phyloP scores from a whole-genome alignment of 768 basidiomycete species.

The Agrocybe pediades region DNA sequence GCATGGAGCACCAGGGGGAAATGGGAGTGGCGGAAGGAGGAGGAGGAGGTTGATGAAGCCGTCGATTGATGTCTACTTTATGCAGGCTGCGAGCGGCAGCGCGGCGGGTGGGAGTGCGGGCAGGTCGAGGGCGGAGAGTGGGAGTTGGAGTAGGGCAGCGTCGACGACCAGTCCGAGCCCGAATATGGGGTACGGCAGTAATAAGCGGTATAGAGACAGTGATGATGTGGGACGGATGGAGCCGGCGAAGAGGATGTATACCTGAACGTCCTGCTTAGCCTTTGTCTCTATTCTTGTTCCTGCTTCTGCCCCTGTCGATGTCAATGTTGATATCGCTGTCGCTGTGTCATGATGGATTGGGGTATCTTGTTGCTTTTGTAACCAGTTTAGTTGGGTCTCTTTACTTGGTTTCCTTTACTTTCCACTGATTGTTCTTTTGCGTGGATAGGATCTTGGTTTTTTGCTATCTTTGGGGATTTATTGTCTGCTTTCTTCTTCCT shows the following conservation, averaged over 20 bases:
- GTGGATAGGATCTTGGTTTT: neutral
- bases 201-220: conserved; percentile 24
- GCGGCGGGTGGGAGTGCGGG: neutral
- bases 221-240: conserved; percentile 25
- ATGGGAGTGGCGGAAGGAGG: conserved; percentile 11
- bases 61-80: conserved; percentile 50
- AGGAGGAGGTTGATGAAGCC: conserved; percentile 32
- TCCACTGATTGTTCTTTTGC: neutral
- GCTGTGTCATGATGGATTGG: too few species aligned
- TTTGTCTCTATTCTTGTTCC: neutral
- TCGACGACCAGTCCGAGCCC: neutral
- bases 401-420: neutral
- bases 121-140: conserved; percentile 6
- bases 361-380: neutral
- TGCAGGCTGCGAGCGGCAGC: conserved; percentile 20
- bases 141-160: conserved; percentile 2
- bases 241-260: conserved; percentile 21
- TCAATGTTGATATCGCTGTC: too few species aligned
- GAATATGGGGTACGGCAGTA: conserved; percentile 1
- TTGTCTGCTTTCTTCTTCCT: neutral
- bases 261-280: neutral
- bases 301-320: neutral
- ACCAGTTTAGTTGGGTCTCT: neutral
- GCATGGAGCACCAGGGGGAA: conserved; percentile 15
- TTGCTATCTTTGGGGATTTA: neutral